Base-by-base conservation (phyloP, 2,329 filamentous ascomycete species). In the Delphinella strobiligena region DNA sequence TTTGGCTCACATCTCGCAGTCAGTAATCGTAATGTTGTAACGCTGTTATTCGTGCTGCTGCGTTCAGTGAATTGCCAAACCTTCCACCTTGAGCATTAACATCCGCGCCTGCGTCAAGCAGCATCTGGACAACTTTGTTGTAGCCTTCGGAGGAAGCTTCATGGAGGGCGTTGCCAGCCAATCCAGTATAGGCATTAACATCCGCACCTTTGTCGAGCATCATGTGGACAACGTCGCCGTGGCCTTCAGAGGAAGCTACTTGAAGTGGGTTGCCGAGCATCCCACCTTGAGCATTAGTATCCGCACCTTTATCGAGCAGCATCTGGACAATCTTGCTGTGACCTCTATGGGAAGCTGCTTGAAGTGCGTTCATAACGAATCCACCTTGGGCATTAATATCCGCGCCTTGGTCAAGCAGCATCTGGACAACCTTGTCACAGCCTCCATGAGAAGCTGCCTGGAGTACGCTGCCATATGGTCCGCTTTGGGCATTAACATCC, bases 121-220 rank as follows among this genome's bases (percentile, higher is more conserved):
- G 34, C 15, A 46, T 24, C 33, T 34, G n/a, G 12, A 36, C 34
- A 35, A 35, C 16, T 12, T 22, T 19, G 7, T 32, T 14, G 11
- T n/a, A n/a, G n/a, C n/a, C n/a, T n/a, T n/a, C n/a, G n/a, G n/a
- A n/a, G n/a, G n/a, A n/a, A n/a, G n/a, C n/a, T n/a, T n/a, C n/a
- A n/a, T n/a, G n/a, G n/a, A n/a, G n/a, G n/a, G n/a, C n/a, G n/a
- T n/a, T n/a, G n/a, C n/a, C n/a, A n/a, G n/a, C n/a, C n/a, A n/a
- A n/a, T n/a, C n/a, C n/a, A n/a, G n/a, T n/a, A n/a, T n/a, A n/a
- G n/a, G 29, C 36, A 41, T 54, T 52, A 39, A 51, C 42, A 29
- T 54, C 47, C 9, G 49, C 48, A 12, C 44, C 45, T 22, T 47
- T 49, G 19, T 44, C 38, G 4, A 54, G 34, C 2, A 54, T 43